Base-by-base conservation (phyloP, 345 rosid genomes). In the Aethionema arabicum region DNA sequence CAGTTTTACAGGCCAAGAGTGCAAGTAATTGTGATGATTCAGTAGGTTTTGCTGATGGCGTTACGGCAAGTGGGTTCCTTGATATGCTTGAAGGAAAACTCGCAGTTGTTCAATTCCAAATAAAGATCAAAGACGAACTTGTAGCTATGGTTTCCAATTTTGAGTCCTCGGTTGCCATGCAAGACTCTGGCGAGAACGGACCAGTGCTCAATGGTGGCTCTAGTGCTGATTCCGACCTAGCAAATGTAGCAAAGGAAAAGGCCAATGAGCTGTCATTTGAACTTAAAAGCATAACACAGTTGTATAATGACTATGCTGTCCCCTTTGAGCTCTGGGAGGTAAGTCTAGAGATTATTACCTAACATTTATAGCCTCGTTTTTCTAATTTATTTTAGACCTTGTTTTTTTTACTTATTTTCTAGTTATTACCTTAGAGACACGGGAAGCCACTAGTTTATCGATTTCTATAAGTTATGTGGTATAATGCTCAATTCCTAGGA, bases 271-370 rank as follows among this genome's bases (percentile, higher is more conserved):
- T 90, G 56, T 85, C 97, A 12, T 72, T 77, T 61, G 96, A 93
- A 77, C 82, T 87, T 65, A 93, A 90, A 77, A 93, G 89, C 76
- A 85, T 93, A 69, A 93, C 99, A 41, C 87, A 93, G 74, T 78
- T 95, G 59, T 95, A 88, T 70, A 95, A 90, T 76, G 99, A 95
- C 37, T 95, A 83, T 78, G 96, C 99, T 44, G 97, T 88, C 72
- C 97, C 95, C 37, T 95, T 90, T 75, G 95, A 82, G 73, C 89
- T 87, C 61, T 95, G 99, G 99, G 97, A 90, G 96, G 99, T 87
- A 73, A 15, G 49, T 65, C 50, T 69, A 2, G 43, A 47, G 12
- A 35, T 15, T 47, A 42, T 33, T 5, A 61, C 63, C 63, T 40
- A 27, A 40, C 50, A 54, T 38, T 13, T 36, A 12, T 30, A 6